Evolutionary conservation across 352 stramenopile genomes (phyloP).

Genomic region (Globisporangium yorkense): DNA sequence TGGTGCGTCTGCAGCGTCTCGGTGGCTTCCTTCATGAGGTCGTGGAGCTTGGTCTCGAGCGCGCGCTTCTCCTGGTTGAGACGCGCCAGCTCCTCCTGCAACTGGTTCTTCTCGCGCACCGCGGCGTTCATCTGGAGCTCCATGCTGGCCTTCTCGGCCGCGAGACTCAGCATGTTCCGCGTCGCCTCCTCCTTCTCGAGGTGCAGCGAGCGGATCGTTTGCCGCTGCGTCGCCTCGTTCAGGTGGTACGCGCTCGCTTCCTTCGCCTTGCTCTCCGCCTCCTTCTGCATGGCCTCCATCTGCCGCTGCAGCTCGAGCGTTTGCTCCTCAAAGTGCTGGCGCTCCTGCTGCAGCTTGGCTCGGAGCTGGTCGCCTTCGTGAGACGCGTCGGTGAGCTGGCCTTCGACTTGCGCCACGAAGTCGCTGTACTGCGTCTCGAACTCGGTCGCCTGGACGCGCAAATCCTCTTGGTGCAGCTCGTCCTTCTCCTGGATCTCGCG

Average conservation of each 20-base stretch:
- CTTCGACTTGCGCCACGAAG: constrained; percentile 44
- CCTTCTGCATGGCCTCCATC: constrained; percentile 30
- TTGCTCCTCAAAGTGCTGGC: constrained; percentile 54
- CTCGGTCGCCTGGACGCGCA: constrained; percentile 40
- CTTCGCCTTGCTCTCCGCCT: constrained; percentile 38
- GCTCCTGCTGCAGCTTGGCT: constrained; percentile 39
- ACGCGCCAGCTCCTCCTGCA: constrained; percentile 24
- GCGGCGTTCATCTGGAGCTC: constrained; percentile 40
- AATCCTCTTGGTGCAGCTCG: constrained; percentile 29
- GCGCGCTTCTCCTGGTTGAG: constrained; percentile 49
- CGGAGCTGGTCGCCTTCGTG: constrained; percentile 54
- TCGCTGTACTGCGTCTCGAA: constrained; percentile 61
- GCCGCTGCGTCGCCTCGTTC: constrained; percentile 36
- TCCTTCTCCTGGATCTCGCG: constrained; percentile 46
- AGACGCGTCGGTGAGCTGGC: constrained; percentile 38
- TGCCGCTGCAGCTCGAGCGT: constrained; percentile 36
- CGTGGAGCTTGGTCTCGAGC: constrained; percentile 41
- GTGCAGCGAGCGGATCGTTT: constrained; percentile 38
- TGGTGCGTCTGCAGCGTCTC: constrained; percentile 44
- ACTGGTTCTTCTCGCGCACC: constrained; percentile 25
- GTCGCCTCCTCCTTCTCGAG: constrained; percentile 63
- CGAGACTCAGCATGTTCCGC: constrained; percentile 33
- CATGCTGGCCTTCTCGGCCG: constrained; percentile 43
- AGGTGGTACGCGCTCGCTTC: constrained; percentile 39
- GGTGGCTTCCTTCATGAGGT: constrained; percentile 42